Evolutionary conservation across 768 basidiomycete genomes (phyloP).

Genomic region (Leucosporidium creatinivorum): DNA sequence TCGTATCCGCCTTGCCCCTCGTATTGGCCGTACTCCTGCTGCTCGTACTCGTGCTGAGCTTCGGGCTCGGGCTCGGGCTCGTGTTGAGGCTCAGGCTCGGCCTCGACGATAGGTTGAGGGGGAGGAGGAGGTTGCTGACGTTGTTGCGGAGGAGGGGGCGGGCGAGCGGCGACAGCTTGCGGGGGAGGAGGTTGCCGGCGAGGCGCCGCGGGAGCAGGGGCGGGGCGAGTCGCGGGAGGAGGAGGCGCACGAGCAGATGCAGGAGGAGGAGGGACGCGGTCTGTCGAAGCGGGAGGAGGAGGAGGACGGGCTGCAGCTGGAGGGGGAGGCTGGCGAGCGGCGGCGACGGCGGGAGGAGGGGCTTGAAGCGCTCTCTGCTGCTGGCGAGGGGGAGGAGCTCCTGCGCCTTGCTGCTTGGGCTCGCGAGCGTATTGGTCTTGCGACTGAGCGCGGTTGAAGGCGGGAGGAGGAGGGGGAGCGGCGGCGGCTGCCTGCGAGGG

Average conservation of each 20-base stretch:
- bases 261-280: not conserved
- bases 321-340: not conserved
- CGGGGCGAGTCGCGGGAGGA: not conserved
- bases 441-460: too few relatives aligned
- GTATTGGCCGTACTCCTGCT: not conserved
- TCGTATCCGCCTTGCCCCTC: too few relatives aligned
- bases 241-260: not conserved
- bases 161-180: not conserved
- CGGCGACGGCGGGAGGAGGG: not conserved
- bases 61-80: not conserved
- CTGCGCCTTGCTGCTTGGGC: not conserved
- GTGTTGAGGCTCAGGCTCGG: conserved; percentile 5
- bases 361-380: not conserved
- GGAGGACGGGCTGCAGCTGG: not conserved
- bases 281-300: not conserved
- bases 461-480: not conserved
- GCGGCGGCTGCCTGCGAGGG: conserved; percentile 1
- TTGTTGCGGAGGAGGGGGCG: not conserved
- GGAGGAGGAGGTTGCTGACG: not conserved
- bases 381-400: not conserved
- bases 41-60: not conserved
- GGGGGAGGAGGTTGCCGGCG: not conserved
- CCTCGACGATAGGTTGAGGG: conserved; percentile 3
- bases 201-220: not conserved
- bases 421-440: too few relatives aligned